Conservation (phyloP, 805 yeast genomes). For the Candida saitoana region DNA sequence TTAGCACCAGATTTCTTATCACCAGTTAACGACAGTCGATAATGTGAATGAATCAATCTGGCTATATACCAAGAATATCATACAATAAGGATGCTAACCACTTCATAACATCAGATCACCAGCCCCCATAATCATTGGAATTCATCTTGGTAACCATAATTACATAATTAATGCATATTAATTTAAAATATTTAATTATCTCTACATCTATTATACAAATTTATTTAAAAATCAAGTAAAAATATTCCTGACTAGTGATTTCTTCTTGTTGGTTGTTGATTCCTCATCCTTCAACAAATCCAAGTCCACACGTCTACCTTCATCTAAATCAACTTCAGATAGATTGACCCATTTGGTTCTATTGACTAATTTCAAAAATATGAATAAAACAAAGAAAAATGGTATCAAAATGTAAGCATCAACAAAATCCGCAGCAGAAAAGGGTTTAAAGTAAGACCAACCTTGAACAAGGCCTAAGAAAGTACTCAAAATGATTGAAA, state of each 20-base stretch:
- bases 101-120: no score
- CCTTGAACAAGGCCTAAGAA: conserved; percentile 62
- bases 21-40: no score
- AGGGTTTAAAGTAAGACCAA: conserved; percentile 61
- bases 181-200: no score
- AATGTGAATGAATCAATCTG: no score
- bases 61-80: no score
- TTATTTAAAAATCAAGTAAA: not conserved
- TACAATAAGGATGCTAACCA: no score
- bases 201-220: no score
- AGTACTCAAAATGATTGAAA: conserved; percentile 47
- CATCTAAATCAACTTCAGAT: conserved; percentile 46
- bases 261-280: not conserved
- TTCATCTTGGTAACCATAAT: no score
- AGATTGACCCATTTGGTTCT: conserved; percentile 40
- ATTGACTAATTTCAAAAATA: conserved; percentile 35
- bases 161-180: no score
- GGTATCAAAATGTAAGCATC: conserved; percentile 66
- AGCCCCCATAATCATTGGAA: no score
- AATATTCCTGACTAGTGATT: not conserved
- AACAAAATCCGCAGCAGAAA: conserved; percentile 40
- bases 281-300: conserved; percentile 12
- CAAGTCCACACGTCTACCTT: conserved; percentile 45
- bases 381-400: conserved; percentile 42
- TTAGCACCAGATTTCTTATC: no score